A percentile compares a stretch with the other conserved stretches of the same genome.
Conservation (phyloP, 2,329 filamentous ascomycete genomes). For the Talaromyces verruculosus region DNA sequence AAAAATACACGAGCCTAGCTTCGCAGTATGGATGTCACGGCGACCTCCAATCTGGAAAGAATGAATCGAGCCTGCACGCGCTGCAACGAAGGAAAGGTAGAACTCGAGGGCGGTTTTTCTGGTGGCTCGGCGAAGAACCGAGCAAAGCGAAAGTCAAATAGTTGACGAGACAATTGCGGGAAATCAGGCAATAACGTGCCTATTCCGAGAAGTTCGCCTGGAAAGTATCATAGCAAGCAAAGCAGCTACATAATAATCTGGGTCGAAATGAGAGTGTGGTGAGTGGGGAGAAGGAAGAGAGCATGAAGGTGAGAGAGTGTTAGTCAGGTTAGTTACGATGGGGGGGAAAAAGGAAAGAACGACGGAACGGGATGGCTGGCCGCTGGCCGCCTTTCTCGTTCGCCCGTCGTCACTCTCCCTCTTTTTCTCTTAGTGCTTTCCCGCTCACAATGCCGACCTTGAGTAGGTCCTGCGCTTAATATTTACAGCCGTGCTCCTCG, state of each 20-base stretch:
- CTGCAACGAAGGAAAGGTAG: constrained; percentile 29
- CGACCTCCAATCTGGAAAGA: constrained; percentile 4
- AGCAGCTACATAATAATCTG: constrained; percentile 45
- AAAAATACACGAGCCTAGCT: not conserved
- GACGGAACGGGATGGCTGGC: constrained; percentile 29
- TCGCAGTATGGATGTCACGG: not conserved
- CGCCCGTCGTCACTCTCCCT: constrained; percentile 3
- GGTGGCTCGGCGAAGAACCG: constrained; percentile 22
- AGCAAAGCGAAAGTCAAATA: constrained; percentile 22
- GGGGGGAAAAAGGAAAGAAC: constrained; percentile 31
- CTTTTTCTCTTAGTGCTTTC: constrained; percentile 21
- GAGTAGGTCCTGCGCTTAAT: not conserved
- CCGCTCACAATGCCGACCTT: constrained; percentile 16
- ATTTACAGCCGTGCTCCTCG: not conserved
- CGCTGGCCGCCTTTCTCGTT: not conserved
- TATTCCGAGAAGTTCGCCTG: constrained; percentile 30
- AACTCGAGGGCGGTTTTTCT: constrained; percentile 18
- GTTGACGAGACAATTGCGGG: constrained; percentile 27
- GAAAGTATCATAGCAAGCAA: constrained; percentile 34
- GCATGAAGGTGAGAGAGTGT: constrained; percentile 27
- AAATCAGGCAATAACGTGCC: constrained; percentile 26
- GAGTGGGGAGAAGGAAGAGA: constrained; percentile 35
- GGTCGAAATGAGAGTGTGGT: constrained; percentile 26
- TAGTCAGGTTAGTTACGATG: constrained; percentile 22
- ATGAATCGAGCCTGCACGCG: constrained; percentile 25